Evolutionary conservation across 1,284 basidiomycete genomes (phyloP).

Genomic region (Cryptococcus amylolentus): DNA sequence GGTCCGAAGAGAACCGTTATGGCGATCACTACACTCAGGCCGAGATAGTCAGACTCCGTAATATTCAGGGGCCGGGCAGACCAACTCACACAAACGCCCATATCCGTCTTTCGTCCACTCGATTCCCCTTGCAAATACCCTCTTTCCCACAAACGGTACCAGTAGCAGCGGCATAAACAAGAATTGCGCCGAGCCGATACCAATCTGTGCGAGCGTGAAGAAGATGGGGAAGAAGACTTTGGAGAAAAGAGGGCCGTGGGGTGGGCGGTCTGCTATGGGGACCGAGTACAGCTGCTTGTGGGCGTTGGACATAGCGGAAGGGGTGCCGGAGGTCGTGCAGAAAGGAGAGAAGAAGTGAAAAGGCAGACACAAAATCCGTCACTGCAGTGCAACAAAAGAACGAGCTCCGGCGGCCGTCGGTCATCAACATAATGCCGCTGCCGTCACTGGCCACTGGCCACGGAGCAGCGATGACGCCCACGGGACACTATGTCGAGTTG

Average conservation of each 20-base stretch:
- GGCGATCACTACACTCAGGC: conserved; percentile 29
- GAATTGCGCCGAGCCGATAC: conserved; percentile 68
- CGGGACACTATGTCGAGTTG: too few relatives aligned
- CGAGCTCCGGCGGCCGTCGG: too few relatives aligned
- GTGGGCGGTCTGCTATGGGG: conserved; percentile 61
- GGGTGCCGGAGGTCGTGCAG: not conserved
- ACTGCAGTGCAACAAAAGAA: not conserved
- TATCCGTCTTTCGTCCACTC: conserved; percentile 79
- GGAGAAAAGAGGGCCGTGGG: conserved; percentile 57
- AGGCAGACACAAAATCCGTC: not conserved
- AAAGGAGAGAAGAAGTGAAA: not conserved
- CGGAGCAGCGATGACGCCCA: too few relatives aligned
- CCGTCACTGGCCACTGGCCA: too few relatives aligned
- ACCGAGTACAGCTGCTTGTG: conserved; percentile 51
- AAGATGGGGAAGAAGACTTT: conserved; percentile 59
- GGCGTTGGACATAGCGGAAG: not conserved
- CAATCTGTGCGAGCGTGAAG: conserved; percentile 65
- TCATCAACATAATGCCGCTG: too few relatives aligned
- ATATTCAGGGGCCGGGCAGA: not conserved
- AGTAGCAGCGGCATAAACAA: conserved; percentile 59
- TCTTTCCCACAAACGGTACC: conserved; percentile 44
- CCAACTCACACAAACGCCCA: conserved; percentile 63
- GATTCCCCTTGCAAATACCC: conserved; percentile 63
- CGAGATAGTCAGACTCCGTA: not conserved
- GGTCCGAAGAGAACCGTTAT: conserved; percentile 74